Evolutionary conservation across 108 stramenopile genomes (phyloP).

Genomic region (Cyclotella sp.): DNA sequence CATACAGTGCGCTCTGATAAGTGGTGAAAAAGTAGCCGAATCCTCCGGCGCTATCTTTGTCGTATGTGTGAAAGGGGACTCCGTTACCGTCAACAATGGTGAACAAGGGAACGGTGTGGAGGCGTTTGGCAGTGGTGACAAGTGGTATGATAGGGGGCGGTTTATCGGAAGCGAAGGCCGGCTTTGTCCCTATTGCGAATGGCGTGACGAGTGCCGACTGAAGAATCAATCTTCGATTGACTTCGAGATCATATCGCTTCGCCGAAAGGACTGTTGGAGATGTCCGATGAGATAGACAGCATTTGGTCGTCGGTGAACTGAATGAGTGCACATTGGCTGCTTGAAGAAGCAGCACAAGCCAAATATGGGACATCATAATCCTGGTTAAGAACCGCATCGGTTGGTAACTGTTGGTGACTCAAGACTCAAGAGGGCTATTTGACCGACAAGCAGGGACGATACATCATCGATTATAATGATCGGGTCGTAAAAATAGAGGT

Average conservation of each 20-base stretch:
- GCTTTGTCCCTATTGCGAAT: background rate
- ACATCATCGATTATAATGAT: too few relatives aligned
- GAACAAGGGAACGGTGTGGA: conserved; percentile 36
- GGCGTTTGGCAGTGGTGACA: conserved; percentile 30
- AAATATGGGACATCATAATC: background rate
- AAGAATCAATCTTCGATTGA: conserved; percentile 9
- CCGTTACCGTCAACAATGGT: conserved; percentile 53
- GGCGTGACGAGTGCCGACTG: conserved; percentile 24
- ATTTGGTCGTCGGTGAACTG: background rate
- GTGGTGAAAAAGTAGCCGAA: conserved; percentile 45
- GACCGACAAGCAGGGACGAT: too few relatives aligned
- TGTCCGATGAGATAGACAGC: background rate
- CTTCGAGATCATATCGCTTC: background rate
- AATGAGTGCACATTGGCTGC: background rate
- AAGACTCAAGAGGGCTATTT: too few relatives aligned
- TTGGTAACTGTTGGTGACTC: too few relatives aligned
- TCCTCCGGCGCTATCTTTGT: conserved; percentile 44
- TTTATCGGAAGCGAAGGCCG: conserved; percentile 22
- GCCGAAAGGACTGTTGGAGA: background rate
- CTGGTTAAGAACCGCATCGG: background rate
- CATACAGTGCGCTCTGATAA: conserved; percentile 39
- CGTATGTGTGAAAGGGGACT: conserved; percentile 50
- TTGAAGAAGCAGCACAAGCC: background rate
- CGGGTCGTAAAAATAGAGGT: too few relatives aligned
- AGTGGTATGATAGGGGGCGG: conserved; percentile 50